phyloP scores from a whole-genome alignment of 805 yeast genomes.

The Metschnikowia cerradonensis region DNA sequence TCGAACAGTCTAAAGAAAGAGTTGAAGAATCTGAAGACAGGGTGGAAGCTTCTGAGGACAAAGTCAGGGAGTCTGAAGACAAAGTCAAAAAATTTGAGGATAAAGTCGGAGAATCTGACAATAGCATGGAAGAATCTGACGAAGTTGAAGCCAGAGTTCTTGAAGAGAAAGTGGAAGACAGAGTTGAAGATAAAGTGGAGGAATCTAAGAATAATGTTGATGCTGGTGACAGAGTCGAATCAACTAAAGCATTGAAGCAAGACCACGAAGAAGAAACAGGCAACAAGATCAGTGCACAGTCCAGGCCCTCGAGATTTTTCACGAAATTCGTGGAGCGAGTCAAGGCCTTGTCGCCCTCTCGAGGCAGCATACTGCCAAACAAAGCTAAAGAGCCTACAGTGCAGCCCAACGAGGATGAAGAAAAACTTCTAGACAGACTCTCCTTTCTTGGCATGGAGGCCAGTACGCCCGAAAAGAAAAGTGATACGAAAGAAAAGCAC shows the following conservation, averaged over 20 bases:
- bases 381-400: background rate
- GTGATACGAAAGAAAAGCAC: background rate
- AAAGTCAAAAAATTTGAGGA: no score
- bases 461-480: slow-evolving; percentile 12
- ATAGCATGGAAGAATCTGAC: no score
- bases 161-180: no score
- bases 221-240: background rate
- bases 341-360: slow-evolving; percentile 1
- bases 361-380: background rate
- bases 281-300: background rate
- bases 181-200: no score
- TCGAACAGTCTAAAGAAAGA: background rate
- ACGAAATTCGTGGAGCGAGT: background rate
- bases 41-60: no score
- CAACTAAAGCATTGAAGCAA: background rate
- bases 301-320: background rate
- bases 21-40: background rate
- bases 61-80: no score
- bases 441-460: slow-evolving; percentile 11
- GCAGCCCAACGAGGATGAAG: background rate
- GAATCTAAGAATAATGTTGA: no score
- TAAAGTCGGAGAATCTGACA: no score
- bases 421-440: background rate
- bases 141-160: no score
- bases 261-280: background rate